These are phyloP conservation scores for Ophiostoma sp. DNA, from an alignment of 2,329 filamentous ascomycete species.

Conservation along the genomic window DNA sequence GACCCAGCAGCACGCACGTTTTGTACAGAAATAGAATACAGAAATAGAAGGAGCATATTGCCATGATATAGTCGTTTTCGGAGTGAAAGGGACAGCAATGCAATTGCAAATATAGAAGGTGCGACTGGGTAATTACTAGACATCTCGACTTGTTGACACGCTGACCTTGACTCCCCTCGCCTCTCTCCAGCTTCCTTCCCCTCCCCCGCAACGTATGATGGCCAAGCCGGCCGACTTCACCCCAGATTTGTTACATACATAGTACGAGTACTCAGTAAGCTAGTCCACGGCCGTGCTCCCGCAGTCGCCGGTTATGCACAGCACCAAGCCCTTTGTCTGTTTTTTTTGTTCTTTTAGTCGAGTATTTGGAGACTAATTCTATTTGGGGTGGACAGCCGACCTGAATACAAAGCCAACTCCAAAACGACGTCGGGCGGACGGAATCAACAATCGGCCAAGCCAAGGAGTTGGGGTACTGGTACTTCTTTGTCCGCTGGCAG, in stretches of 20 bases:
- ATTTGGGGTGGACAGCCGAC: conserved; percentile 7
- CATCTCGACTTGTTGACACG: background rate
- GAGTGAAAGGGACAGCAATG: background rate
- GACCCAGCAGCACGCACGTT: background rate
- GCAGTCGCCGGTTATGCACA: conserved; percentile 9
- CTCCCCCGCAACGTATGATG: conserved; percentile 11
- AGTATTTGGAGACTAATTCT: background rate
- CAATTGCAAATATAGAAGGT: background rate
- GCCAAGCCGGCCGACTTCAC: conserved; percentile 3
- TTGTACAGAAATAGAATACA: background rate
- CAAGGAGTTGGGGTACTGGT: conserved; percentile 12
- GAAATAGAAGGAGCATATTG: background rate
- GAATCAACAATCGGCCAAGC: conserved; percentile 20
- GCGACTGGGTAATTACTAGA: background rate
- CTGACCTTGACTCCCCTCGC: background rate
- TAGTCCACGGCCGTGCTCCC: background rate
- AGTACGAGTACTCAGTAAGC: too few species aligned
- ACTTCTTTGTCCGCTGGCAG: background rate
- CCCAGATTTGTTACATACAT: conserved; percentile 3
- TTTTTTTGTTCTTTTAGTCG: background rate
- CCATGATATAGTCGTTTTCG: background rate
- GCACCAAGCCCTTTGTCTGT: background rate
- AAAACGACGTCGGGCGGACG: conserved; percentile 27
- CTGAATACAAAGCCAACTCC: background rate
- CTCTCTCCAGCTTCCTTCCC: background rate